phyloP scores from a whole-genome alignment of 169 alveolate genomes.

The Neospora caninum region DNA sequence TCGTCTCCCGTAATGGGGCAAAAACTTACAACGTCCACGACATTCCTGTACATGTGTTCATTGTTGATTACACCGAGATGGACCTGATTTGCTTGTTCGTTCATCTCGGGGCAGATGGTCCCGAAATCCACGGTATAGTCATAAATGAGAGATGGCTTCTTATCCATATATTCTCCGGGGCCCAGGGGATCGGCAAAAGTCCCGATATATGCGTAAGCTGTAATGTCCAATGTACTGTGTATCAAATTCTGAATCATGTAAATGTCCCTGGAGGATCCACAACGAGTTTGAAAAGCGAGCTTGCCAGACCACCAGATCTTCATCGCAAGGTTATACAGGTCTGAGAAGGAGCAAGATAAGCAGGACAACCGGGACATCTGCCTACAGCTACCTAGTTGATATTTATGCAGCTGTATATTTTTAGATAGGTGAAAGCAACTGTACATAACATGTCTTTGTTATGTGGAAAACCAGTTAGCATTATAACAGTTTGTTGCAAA shows the following conservation, averaged over 20 bases:
- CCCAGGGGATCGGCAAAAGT: conserved; percentile 7
- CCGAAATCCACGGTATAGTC: conserved; percentile 36
- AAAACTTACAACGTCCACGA: conserved; percentile 25
- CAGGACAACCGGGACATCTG: not conserved
- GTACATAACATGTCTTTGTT: too few species aligned
- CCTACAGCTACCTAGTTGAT: too few species aligned
- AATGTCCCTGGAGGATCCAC: not conserved
- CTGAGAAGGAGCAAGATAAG: not conserved
- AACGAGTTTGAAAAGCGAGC: conserved; percentile 26
- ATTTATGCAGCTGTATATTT: too few species aligned
- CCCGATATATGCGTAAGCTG: conserved; percentile 39
- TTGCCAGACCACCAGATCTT: conserved; percentile 40
- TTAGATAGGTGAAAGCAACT: too few species aligned
- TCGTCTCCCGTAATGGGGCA: not conserved
- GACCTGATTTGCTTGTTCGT: not conserved
- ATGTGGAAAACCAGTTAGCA: too few species aligned
- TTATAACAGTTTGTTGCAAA: too few species aligned
- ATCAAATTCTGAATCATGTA: conserved; percentile 23
- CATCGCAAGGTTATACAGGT: conserved; percentile 10
- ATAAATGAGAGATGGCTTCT: conserved; percentile 21
- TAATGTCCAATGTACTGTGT: not conserved
- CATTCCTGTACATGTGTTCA: conserved; percentile 2
- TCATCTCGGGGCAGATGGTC: not conserved
- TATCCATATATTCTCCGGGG: conserved; percentile 25
- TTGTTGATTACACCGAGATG: conserved; percentile 29